Evolutionary conservation across 306 rosid genomes (phyloP).

Genomic region (Vachellia pachyceras): DNA sequence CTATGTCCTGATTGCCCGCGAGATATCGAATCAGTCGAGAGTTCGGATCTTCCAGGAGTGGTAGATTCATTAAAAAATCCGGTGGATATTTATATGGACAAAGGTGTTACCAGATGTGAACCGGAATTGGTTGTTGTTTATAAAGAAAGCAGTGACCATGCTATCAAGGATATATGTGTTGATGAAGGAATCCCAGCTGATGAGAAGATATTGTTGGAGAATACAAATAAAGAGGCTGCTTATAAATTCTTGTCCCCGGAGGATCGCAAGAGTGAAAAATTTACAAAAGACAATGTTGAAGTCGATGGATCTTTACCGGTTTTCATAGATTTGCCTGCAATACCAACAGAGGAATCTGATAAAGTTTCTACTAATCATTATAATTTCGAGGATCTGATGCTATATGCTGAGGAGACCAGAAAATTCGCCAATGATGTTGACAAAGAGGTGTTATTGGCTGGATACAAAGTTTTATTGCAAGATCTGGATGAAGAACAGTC

Average conservation of each 20-base stretch:
- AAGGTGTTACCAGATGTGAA: slow-evolving; percentile 63
- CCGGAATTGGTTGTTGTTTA: slow-evolving; percentile 65
- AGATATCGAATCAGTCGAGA: slow-evolving; percentile 28
- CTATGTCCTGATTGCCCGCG: neutral
- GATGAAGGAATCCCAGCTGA: slow-evolving; percentile 69
- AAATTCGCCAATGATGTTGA: slow-evolving; percentile 37
- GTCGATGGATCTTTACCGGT: slow-evolving; percentile 18
- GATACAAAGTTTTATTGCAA: slow-evolving; percentile 27
- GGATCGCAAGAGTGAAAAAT: slow-evolving; percentile 32
- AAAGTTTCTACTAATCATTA: slow-evolving; percentile 33
- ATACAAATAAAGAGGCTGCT: slow-evolving; percentile 42
- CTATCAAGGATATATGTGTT: slow-evolving; percentile 80
- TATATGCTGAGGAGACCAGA: slow-evolving; percentile 29
- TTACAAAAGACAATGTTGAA: slow-evolving; percentile 39
- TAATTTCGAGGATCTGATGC: slow-evolving; percentile 44
- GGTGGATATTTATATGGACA: slow-evolving; percentile 54
- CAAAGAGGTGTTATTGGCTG: slow-evolving; percentile 32
- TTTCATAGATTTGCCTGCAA: slow-evolving; percentile 29
- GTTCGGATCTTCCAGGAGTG: neutral
- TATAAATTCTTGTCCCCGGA: slow-evolving; percentile 42
- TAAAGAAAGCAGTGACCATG: slow-evolving; percentile 59
- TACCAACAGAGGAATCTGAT: slow-evolving; percentile 42
- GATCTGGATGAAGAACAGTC: neutral
- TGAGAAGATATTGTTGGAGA: slow-evolving; percentile 57
- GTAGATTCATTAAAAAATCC: slow-evolving; percentile 42